Conservation (phyloP, 2,329 filamentous ascomycete genomes). For the Ustulina deusta region DNA sequence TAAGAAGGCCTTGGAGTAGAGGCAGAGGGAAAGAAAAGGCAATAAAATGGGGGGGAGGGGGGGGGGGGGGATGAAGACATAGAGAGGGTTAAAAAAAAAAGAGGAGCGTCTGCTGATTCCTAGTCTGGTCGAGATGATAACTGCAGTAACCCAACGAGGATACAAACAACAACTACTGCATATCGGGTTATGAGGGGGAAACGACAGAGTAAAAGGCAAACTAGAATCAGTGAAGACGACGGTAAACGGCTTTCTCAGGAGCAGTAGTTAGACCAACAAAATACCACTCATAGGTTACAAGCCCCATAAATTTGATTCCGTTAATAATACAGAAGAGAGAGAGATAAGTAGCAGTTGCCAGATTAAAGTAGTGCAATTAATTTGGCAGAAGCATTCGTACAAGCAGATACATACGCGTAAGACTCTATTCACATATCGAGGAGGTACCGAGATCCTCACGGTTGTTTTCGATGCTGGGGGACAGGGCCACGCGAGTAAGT, state of each 20-base stretch:
- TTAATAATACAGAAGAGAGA: too few species aligned
- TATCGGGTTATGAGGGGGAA: not conserved
- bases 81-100: not conserved
- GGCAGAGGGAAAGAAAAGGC: not conserved
- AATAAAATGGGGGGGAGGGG: too few species aligned
- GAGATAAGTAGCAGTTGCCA: too few species aligned
- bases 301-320: too few species aligned
- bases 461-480: too few species aligned
- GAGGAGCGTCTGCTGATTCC: not conserved
- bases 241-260: not conserved
- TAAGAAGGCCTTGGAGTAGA: slow-evolving; percentile 75
- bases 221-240: not conserved
- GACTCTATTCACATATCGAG: too few species aligned
- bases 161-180: not conserved
- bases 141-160: not conserved
- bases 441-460: too few species aligned
- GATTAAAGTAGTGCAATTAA: too few species aligned
- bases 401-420: too few species aligned
- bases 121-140: not conserved
- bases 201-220: not conserved
- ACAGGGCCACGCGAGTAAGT: too few species aligned
- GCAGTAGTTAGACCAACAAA: not conserved
- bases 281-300: not conserved
- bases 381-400: too few species aligned
- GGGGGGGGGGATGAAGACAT: not conserved